Conservation (phyloP, 1,284 basidiomycete species). For the Tranzscheliella williamsii region DNA sequence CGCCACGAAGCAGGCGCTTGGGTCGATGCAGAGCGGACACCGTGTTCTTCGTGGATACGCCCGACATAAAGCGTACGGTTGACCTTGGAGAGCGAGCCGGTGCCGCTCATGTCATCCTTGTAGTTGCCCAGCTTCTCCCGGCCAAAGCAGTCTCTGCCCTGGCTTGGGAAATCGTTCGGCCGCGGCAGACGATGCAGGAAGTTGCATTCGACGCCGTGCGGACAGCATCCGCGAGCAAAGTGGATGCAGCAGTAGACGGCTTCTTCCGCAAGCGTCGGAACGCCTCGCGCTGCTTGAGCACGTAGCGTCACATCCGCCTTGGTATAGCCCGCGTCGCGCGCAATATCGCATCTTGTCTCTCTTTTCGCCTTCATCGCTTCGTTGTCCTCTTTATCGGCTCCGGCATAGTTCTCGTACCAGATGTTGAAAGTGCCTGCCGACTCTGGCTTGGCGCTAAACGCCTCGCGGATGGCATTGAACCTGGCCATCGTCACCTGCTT, state of each 20-base stretch:
- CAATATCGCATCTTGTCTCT: constrained; percentile 85
- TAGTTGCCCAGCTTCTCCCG: constrained; percentile 96
- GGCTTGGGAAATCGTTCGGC: constrained; percentile 75
- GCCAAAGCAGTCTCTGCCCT: constrained; percentile 93
- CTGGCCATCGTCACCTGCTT: constrained; percentile 52
- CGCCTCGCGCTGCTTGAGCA: constrained; percentile 9
- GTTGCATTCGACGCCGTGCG: constrained; percentile 93
- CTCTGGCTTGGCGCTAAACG: constrained; percentile 40
- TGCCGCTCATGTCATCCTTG: constrained; percentile 98
- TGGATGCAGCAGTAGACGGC: constrained; percentile 93
- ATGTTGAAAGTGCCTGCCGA: constrained; percentile 68
- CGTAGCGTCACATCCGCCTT: constrained; percentile 43
- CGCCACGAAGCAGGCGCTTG: constrained; percentile 39
- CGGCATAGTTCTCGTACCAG: constrained; percentile 99
- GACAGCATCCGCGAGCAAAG: constrained; percentile 94
- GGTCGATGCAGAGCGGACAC: constrained; percentile 19
- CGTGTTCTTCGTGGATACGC: constrained; percentile 67
- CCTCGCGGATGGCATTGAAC: constrained; percentile 50
- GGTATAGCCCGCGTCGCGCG: constrained; percentile 86
- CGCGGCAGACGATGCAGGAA: constrained; percentile 79
- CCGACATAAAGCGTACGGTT: constrained; percentile 96
- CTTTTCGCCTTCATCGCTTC: constrained; percentile 77
- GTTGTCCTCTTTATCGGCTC: constrained; percentile 63
- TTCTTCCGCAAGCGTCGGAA: constrained; percentile 62
- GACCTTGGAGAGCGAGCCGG: constrained; percentile 88